Base-by-base conservation (phyloP, 2,329 filamentous ascomycete species). In the Cadophora malorum region DNA sequence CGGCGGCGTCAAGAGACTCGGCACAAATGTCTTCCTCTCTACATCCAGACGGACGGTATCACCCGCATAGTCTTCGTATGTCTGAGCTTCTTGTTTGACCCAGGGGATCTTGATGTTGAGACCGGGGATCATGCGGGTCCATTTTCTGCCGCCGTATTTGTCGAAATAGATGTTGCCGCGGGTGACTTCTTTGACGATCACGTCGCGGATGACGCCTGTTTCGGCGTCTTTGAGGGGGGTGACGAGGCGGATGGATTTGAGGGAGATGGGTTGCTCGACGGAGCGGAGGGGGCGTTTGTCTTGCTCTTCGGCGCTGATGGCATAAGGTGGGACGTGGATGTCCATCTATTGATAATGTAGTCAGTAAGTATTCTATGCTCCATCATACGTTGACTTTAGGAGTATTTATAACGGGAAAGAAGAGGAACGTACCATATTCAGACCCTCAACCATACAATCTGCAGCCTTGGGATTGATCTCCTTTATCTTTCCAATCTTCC, bases 11-110 rank as follows among this genome's bases (percentile, higher is more conserved):
- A 94, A 83, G 28, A 98, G 83, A 45, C 88, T 91, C n/a, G 94
- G 94, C 65, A 90, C 83, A 78, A 92, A 97, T 1, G 91, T 92
- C 75, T 83, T 84, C 71, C 88, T 85, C 76, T 97, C 92, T 67
- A 93, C 91, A 65, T 90, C 86, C 77, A 91, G 88, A 72, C 92
- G 90, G 56, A 89, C 81, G 2, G 95, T 97, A 80, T 98, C 95
- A 75, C 76, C 79, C 3, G 83, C 79, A 71, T 88, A 79, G 72
- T 91, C 88, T 70, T 85, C 80, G 52, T 82, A 73, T 52, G 85
- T 80, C 47, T 83, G 82, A 0, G 81, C 79, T 33, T 84, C 78
- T 53, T 82, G 82, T 71, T 84, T 83, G 8, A 93, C 92, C 92
- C 92, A 96, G 35, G 92, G 92, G 70, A 97, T 92, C 67, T 86